phyloP scores from a whole-genome alignment of 768 basidiomycete genomes.

The Cystoderma amianthinum region DNA sequence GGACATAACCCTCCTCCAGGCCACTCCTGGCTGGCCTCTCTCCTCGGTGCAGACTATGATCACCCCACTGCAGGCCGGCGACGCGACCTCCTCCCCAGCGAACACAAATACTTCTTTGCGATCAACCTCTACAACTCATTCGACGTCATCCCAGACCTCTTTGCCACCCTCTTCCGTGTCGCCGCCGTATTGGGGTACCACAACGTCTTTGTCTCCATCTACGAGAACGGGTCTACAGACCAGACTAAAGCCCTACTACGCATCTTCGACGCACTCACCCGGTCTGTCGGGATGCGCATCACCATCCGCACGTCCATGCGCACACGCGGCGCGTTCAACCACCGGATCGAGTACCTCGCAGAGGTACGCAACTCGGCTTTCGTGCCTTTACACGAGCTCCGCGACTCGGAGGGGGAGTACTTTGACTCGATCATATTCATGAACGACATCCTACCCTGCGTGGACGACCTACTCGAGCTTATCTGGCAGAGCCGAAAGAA shows the following conservation, averaged over 20 bases:
- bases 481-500: slow-evolving; percentile 92
- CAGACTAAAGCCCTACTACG: slow-evolving; percentile 95
- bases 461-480: slow-evolving; percentile 95
- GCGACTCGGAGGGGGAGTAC: slow-evolving; percentile 87
- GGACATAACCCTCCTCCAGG: slow-evolving; percentile 63
- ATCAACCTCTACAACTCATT: slow-evolving; percentile 99
- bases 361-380: slow-evolving; percentile 99
- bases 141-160: slow-evolving; percentile 96
- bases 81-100: slow-evolving; percentile 34
- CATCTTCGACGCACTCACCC: slow-evolving; percentile 90
- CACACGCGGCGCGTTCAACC: slow-evolving; percentile 93
- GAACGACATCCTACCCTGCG: slow-evolving; percentile 98
- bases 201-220: slow-evolving; percentile 97
- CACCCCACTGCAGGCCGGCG: slow-evolving; percentile 30
- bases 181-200: slow-evolving; percentile 91
- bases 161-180: slow-evolving; percentile 92
- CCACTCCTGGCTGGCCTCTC: slow-evolving; percentile 52
- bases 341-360: slow-evolving; percentile 99
- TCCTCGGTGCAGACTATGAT: slow-evolving; percentile 38
- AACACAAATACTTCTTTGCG: slow-evolving; percentile 99
- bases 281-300: slow-evolving; percentile 85
- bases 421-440: slow-evolving; percentile 98
- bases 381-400: slow-evolving; percentile 88
- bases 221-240: slow-evolving; percentile 98
- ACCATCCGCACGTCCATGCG: slow-evolving; percentile 91